Base-by-base conservation (phyloP, 2,329 filamentous ascomycete genomes). In the Talaromyces albobiverticillius region DNA sequence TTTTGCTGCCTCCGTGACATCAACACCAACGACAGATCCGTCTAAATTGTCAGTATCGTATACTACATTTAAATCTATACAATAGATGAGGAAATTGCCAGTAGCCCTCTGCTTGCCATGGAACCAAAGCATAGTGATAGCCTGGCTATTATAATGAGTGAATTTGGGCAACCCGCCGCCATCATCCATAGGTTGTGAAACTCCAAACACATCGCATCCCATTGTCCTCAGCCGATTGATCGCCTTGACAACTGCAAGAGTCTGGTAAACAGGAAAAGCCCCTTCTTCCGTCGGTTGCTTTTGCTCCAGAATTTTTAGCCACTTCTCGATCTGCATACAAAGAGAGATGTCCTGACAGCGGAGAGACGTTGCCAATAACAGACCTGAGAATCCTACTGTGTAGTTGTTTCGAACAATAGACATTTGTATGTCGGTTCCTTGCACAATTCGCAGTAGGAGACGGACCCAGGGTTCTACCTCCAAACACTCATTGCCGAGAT, bases 201-300 rank as follows among this genome's bases (percentile, higher is more conserved):
- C 56, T 2, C 50, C 59, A 41, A 61, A 58, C 8, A 64, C 49
- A 18, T 65, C 58, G 13, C 56, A 46, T 2, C 55, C 54, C 1
- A 60, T 45, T 25, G 47, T 54, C 20, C 50, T 58, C 32, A 61
- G 60, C 18, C 38, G 49, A 40, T 65, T 64, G 18, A 65, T 56
- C 2, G 53, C 58, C 3, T 56, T 61, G 8, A 51, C 57, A n/a
- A 63, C 61, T 7, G 46, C 40, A 8, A 63, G 41, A 2, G 58
- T 55, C 38, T 65, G 62, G 46, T 65, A 64, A 1, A 63, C 52
- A 3, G 62, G 62, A 16, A 64, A 65, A 13, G 58, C 57, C 0
- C 62, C 60, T 36, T 65, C 62, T 31, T 65, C 61, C 3, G 62
- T 64, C 16, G 63, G 60, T 9, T 64, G 60, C 42, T 61, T 4